Percentiles rank a stretch among this genome's conserved stretches.
These are phyloP conservation scores for Physcomitrium patens DNA, from an alignment of 225 moss, liverwort and hornwort genomes.

Conservation along the genomic window DNA sequence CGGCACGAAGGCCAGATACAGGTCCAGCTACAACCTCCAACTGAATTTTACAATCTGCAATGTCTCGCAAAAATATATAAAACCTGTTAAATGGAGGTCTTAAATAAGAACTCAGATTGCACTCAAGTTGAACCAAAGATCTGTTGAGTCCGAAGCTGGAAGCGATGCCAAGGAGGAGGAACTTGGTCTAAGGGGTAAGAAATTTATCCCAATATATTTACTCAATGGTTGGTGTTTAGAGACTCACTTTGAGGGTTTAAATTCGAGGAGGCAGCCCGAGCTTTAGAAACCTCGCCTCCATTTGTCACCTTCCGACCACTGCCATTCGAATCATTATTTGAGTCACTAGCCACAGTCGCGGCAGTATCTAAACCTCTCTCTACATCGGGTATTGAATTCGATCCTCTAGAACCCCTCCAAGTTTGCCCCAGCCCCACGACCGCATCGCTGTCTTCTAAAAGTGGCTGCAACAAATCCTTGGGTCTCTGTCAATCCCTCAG, in stretches of 20 bases:
- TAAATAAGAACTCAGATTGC: not conserved
- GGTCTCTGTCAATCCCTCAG: conserved; percentile 32
- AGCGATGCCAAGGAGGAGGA: not conserved
- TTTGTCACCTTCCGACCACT: conserved; percentile 10
- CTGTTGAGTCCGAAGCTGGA: not conserved
- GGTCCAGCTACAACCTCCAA: conserved; percentile 84
- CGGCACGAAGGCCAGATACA: conserved; percentile 60
- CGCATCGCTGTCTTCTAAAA: conserved; percentile 33
- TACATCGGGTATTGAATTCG: not conserved
- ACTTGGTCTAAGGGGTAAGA: not conserved
- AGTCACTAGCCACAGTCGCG: conserved; percentile 18
- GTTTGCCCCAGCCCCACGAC: conserved; percentile 33
- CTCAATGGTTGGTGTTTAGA: not conserved
- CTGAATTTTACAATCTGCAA: conserved; percentile 63
- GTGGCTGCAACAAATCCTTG: conserved; percentile 35
- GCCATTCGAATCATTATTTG: not conserved
- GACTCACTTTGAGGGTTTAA: conserved; percentile 28
- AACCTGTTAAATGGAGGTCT: not conserved
- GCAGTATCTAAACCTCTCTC: conserved; percentile 35
- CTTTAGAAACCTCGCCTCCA: conserved; percentile 20
- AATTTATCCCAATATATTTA: not conserved
- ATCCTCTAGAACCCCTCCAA: conserved; percentile 38
- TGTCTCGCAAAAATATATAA: not conserved
- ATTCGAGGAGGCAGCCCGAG: conserved; percentile 24
- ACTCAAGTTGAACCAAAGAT: not conserved